Base-by-base conservation (phyloP, 2,329 filamentous ascomycete genomes). In the Chalaropsis thielavioides region DNA sequence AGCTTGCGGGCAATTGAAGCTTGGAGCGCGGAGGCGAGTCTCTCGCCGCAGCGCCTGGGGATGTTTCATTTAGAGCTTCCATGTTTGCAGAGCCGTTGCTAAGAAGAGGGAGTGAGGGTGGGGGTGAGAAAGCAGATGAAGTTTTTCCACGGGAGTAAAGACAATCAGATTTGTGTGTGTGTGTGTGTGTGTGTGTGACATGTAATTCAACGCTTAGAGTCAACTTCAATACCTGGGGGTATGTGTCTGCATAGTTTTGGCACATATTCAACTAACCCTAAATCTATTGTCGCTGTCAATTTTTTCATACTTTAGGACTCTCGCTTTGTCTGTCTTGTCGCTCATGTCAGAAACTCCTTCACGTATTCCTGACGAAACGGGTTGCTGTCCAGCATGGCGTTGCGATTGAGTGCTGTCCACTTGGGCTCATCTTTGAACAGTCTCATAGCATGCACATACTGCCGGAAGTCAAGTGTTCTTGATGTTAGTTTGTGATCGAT, bases 381-480 rank as follows among this genome's bases (percentile, higher is more conserved):
- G 76, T 97, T 99, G 67, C 74, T 74, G 73, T 97, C 90, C 54
- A 96, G 82, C 61, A 92, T 88, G 3, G 78, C 76, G 6, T 82
- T 84, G 65, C 94, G 84, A 77, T 96, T 95, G 69, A 99, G 76
- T 15, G 94, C 89, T 43, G 91, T 97, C 94, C 94, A 99, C 77
- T 97, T 96, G 41, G 94, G 94, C 76, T 97, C 92, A 69, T 97
- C 94, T 78, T 97, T 92, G 83, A 97, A 99, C 62, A 99, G 80
- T 66, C 94, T 83, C 90, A 97, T 92, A 15, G 94, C 94, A 73
- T 95, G 89, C 69, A 96, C 90, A 73, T 92, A 96, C 92, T 96
- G n/a, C 7, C 7, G 54, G 54, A 13, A 8, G 3, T n/a, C 27
- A 13, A 8, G 3, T n/a, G 8, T 31, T n/a, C 15, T n/a, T 17